These are phyloP conservation scores for Ustilago loliicola DNA, from an alignment of 1,284 basidiomycete genomes.

Conservation along the genomic window DNA sequence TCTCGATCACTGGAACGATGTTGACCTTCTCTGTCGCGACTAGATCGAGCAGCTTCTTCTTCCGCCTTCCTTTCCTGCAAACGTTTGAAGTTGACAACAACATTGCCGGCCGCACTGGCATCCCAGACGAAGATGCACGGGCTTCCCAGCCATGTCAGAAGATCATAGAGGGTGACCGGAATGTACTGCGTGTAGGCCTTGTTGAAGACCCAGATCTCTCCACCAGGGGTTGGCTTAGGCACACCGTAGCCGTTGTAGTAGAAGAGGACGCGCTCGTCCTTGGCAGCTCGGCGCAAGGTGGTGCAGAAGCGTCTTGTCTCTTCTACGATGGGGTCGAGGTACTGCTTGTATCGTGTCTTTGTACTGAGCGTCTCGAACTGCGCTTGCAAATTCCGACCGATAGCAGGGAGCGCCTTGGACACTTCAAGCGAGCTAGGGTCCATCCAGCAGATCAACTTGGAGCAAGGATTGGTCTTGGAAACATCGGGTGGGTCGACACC, in stretches of 20 bases:
- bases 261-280: slow-evolving; percentile 93
- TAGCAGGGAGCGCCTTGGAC: slow-evolving; percentile 73
- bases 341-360: slow-evolving; percentile 77
- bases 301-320: slow-evolving; percentile 92
- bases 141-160: slow-evolving; percentile 85
- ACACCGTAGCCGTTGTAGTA: slow-evolving; percentile 99
- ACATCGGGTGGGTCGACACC: slow-evolving; percentile 97
- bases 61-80: slow-evolving; percentile 88
- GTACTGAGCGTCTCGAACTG: slow-evolving; percentile 91
- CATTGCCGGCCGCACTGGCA: slow-evolving; percentile 93
- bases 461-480: slow-evolving; percentile 96
- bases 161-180: slow-evolving; percentile 91
- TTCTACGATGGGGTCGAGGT: slow-evolving; percentile 93
- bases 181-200: slow-evolving; percentile 98
- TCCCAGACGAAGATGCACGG: slow-evolving; percentile 99
- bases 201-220: slow-evolving; percentile 99
- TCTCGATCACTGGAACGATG: slow-evolving; percentile 28
- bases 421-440: slow-evolving; percentile 88
- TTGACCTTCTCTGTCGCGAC: slow-evolving; percentile 70
- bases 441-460: slow-evolving; percentile 96
- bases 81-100: slow-evolving; percentile 89
- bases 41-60: slow-evolving; percentile 74
- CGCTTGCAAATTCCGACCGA: slow-evolving; percentile 90
- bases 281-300: slow-evolving; percentile 85
- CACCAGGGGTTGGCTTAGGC: slow-evolving; percentile 93